Percentiles rank a stretch among this genome's conserved stretches.
Conservation (phyloP, 1,284 basidiomycete genomes). For the Rhodotorula glutinis region DNA sequence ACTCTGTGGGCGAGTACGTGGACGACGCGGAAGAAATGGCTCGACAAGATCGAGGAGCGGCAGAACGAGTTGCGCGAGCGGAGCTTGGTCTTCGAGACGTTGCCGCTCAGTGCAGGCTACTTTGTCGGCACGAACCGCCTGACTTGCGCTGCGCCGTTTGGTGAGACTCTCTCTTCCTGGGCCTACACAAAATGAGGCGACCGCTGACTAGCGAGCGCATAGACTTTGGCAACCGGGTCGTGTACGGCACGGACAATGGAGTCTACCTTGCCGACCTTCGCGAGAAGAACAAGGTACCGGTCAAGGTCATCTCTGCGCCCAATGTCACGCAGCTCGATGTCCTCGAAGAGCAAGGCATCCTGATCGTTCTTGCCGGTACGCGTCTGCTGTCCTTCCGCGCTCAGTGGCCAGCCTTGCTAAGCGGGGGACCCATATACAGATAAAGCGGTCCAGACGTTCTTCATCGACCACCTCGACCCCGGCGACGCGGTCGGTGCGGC, state of each 20-base stretch:
- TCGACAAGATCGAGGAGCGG: constrained; percentile 86
- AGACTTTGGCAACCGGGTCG: constrained; percentile 82
- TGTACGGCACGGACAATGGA: constrained; percentile 95
- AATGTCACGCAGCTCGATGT: constrained; percentile 96
- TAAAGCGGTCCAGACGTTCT: constrained; percentile 80
- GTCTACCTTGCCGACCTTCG: constrained; percentile 88
- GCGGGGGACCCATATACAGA: constrained; percentile 24
- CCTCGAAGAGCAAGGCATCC: constrained; percentile 89
- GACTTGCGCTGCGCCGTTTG: constrained; percentile 91
- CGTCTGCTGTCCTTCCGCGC: too few species aligned
- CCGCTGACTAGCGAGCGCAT: constrained; percentile 11
- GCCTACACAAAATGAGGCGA: neutral
- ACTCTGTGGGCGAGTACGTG: constrained; percentile 89
- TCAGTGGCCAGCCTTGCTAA: too few species aligned
- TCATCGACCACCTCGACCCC: constrained; percentile 85
- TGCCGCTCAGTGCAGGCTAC: constrained; percentile 80
- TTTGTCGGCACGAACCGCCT: constrained; percentile 79
- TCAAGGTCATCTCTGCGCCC: constrained; percentile 82
- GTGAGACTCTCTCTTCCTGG: constrained; percentile 55
- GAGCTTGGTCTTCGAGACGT: constrained; percentile 82
- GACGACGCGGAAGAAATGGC: constrained; percentile 86
- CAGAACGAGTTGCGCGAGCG: constrained; percentile 80
- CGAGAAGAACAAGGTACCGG: constrained; percentile 64
- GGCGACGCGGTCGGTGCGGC: constrained; percentile 85
- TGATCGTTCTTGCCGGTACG: constrained; percentile 88